phyloP scores from a whole-genome alignment of 495 filamentous ascomycete genomes.

The Aspergillus wentii region DNA sequence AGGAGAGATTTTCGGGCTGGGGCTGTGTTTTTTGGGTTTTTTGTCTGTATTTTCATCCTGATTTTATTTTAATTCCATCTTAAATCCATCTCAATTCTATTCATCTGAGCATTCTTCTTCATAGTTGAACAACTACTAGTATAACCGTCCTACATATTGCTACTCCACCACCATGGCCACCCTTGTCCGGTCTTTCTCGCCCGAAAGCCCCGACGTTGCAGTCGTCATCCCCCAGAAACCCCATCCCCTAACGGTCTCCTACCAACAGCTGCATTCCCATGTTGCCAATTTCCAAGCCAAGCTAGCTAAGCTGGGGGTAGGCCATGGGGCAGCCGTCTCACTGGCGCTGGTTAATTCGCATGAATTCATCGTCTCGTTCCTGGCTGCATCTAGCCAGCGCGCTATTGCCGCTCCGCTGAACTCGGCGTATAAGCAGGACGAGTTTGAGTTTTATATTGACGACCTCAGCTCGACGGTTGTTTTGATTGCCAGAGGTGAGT shows the following conservation, averaged over 20 bases:
- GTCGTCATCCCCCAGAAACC: slow-evolving; percentile 64
- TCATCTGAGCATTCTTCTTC: background rate
- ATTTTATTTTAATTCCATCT: too few relatives aligned
- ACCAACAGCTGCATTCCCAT: slow-evolving; percentile 56
- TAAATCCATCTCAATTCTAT: too few relatives aligned
- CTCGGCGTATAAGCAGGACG: slow-evolving; percentile 77
- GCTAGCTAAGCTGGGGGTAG: slow-evolving; percentile 65
- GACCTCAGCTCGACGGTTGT: slow-evolving; percentile 72
- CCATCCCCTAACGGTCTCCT: slow-evolving; percentile 54
- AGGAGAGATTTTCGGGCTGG: too few relatives aligned
- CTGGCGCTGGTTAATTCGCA: slow-evolving; percentile 75
- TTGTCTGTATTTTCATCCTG: too few relatives aligned
- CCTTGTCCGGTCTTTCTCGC: slow-evolving; percentile 38
- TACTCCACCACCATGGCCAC: slow-evolving; percentile 33
- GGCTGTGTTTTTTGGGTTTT: too few relatives aligned
- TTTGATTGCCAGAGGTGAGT: slow-evolving; percentile 66
- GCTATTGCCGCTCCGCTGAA: slow-evolving; percentile 77
- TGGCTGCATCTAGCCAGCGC: slow-evolving; percentile 72
- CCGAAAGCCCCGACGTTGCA: slow-evolving; percentile 41
- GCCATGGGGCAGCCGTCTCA: slow-evolving; percentile 60
- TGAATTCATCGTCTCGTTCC: slow-evolving; percentile 77
- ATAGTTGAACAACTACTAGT: background rate
- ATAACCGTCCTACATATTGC: background rate
- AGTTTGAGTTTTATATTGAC: slow-evolving; percentile 87
- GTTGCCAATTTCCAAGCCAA: slow-evolving; percentile 63